Conservation (phyloP, 768 basidiomycete species). For the Lactarius trivialis region DNA sequence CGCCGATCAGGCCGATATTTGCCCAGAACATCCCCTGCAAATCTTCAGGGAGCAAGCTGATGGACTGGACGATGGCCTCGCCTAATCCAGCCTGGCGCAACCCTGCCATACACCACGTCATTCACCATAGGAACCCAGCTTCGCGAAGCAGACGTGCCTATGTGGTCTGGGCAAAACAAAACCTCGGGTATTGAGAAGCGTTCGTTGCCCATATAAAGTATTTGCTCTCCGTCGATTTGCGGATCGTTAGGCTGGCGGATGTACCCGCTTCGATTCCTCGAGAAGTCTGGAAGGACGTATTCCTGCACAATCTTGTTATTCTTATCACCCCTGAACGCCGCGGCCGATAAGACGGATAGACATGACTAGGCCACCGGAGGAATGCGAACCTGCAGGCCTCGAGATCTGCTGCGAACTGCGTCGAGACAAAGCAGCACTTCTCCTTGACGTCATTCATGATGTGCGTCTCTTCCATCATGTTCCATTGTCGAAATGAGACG, state of each 20-base stretch:
- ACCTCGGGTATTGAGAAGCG: conserved; percentile 90
- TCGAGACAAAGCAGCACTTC: conserved; percentile 79
- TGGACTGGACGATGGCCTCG: conserved; percentile 66
- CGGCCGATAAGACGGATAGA: conserved; percentile 4
- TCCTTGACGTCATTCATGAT: conserved; percentile 94
- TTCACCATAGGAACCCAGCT: conserved; percentile 1
- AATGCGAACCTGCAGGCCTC: conserved; percentile 67
- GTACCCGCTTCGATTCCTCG: conserved; percentile 54
- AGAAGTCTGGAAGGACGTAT: conserved; percentile 87
- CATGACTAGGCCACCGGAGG: background rate
- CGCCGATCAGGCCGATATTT: conserved; percentile 87
- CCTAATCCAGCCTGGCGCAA: conserved; percentile 77
- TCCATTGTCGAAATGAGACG: conserved; percentile 93
- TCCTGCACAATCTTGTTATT: conserved; percentile 74
- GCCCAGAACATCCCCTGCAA: conserved; percentile 93
- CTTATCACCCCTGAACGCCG: conserved; percentile 40
- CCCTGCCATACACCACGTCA: conserved; percentile 36
- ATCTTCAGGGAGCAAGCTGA: conserved; percentile 69
- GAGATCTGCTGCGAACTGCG: conserved; percentile 63
- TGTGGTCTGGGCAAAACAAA: conserved; percentile 83
- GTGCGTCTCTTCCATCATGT: conserved; percentile 96
- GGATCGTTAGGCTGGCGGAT: conserved; percentile 49
- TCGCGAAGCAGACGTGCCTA: conserved; percentile 45
- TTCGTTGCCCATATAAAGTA: conserved; percentile 86
- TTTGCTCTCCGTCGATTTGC: conserved; percentile 51